Percentiles rank a stretch among this genome's conserved stretches.
Conservation (phyloP, 768 basidiomycete species). For the Hypholoma fasciculare region DNA sequence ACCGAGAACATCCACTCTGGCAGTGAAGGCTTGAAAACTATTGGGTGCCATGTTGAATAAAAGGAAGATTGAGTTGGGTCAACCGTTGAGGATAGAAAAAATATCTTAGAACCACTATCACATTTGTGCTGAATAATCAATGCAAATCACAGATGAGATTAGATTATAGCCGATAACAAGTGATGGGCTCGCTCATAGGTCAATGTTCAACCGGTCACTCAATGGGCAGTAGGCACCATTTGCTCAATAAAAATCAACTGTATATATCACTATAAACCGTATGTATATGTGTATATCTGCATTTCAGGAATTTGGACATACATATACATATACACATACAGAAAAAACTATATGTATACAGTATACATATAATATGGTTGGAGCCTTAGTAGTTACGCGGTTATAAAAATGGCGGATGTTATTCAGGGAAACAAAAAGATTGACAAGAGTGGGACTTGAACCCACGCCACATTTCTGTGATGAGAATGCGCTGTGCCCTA, state of each 20-base stretch:
- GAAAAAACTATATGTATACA: conserved; percentile 5
- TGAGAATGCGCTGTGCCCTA: conserved; percentile 12
- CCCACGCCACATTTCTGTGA: conserved; percentile 15
- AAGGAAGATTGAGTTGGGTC: background rate
- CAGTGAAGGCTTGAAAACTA: background rate
- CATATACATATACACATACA: conserved; percentile 10
- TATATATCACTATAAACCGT: conserved; percentile 6
- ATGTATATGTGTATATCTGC: conserved; percentile 1
- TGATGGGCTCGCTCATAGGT: background rate
- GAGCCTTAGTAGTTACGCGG: too few species aligned
- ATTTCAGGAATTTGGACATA: background rate
- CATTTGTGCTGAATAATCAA: background rate
- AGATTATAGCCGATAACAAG: background rate
- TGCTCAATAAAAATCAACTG: background rate
- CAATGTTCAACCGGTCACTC: background rate
- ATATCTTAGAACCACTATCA: too few species aligned
- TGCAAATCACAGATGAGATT: background rate
- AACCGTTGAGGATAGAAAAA: background rate
- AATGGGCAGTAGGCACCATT: background rate
- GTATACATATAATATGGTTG: conserved; percentile 11
- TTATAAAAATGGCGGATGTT: too few species aligned
- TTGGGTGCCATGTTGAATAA: background rate
- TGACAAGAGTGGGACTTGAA: conserved; percentile 19
- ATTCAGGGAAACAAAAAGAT: background rate
- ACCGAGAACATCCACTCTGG: background rate